Evolutionary conservation across 768 basidiomycete species (phyloP), one percentile per base, ranked within the genome.

Genomic region (Calocybe gangraenosa): DNA sequence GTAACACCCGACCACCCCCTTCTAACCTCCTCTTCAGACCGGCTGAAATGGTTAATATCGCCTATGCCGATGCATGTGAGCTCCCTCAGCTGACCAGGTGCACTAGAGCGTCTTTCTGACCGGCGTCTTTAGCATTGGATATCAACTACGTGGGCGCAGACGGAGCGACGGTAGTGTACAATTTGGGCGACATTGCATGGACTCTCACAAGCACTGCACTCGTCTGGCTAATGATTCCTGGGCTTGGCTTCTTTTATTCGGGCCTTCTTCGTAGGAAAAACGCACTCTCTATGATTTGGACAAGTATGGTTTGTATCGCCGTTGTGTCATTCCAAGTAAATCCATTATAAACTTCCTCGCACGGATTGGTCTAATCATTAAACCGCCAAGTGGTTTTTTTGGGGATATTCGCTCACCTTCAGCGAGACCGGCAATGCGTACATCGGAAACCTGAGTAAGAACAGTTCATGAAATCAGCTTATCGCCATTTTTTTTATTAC

Each of bases 321-420:
- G 76, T 87, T 54, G 87, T 92, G 23, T 84, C 84, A 3, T 92
- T 92, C 69, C 86, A 92, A 73, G 90, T 89, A 49, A 47, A 79
- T 71, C 0, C 41, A 40, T 15, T 51, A 32, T 7, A 19, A 39
- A 20, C 19, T 21, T 32, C 11, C 19, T 14, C 25, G 36, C 32
- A 10, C 37, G 30, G 6, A 2, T 11, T 8, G 17, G 2, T 21
- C 19, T 37, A 21, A 37, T 35, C 22, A 17, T 7, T 5, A n/a
- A 18, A 31, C 7, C 23, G 49, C 48, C 13, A 51, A 92, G 85
- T 94, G 92, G 92, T 93, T 92, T 73, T 93, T 95, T 75, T 96
- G 94, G 94, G 94, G 94, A 2, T 97, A 77, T 68, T 93, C 92
- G 1, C 72, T 98, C 18, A 79, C 94, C 0, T 98, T 98, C 69